Conservation (phyloP, 257 asterid species). For the Solanum acaule region DNA sequence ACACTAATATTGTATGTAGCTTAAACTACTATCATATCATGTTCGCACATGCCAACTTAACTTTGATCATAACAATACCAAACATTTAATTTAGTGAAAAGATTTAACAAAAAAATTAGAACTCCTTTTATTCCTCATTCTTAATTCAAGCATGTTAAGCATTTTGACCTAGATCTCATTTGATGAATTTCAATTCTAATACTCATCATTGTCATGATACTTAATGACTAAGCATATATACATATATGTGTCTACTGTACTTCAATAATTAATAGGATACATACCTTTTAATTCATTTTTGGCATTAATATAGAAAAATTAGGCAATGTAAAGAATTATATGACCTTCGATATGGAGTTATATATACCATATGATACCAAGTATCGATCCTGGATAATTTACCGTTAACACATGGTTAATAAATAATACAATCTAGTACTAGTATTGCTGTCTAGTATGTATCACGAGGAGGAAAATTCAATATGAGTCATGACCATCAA, state of each 20-base stretch:
- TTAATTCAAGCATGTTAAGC: not conserved
- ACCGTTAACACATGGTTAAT: not conserved
- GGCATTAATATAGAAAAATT: not conserved
- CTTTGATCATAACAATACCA: not conserved
- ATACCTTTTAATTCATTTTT: not conserved
- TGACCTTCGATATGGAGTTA: not conserved
- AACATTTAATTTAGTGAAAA: not conserved
- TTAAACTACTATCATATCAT: not conserved
- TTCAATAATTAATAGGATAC: not conserved
- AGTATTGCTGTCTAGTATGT: not conserved
- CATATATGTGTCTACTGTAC: not conserved
- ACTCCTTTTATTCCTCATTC: not conserved
- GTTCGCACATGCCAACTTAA: not conserved
- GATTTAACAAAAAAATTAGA: not conserved
- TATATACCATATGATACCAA: not conserved
- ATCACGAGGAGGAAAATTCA: not conserved
- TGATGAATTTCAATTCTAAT: not conserved
- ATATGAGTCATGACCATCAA: not conserved
- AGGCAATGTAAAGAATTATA: not conserved
- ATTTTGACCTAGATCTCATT: not conserved
- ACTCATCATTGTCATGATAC: no score
- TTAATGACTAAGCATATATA: no score
- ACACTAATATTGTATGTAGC: not conserved
- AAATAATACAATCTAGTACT: not conserved
- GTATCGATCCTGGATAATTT: not conserved